phyloP scores from a whole-genome alignment of 257 asterid species.

The Voacanga thouarsii region DNA sequence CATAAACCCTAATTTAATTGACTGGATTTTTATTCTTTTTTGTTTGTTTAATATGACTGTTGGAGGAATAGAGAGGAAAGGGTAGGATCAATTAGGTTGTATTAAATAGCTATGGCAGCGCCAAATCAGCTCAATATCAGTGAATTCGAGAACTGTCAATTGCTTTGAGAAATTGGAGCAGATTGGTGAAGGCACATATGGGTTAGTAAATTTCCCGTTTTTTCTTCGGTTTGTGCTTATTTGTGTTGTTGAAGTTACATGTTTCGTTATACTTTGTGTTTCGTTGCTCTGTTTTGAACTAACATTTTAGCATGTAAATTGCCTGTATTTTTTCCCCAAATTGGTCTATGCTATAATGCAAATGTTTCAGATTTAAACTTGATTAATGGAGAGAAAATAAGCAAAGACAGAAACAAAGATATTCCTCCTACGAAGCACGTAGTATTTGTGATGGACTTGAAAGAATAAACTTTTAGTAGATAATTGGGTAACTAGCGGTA shows the following conservation, averaged over 20 bases:
- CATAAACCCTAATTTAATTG: conserved; percentile 3
- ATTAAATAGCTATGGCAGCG: conserved; percentile 62
- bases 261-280: not conserved
- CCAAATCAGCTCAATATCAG: conserved; percentile 67
- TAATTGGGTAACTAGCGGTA: not conserved
- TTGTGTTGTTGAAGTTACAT: not conserved
- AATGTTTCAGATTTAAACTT: not conserved
- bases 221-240: not conserved
- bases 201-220: conserved; percentile 36
- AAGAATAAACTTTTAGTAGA: not conserved
- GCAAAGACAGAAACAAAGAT: not conserved
- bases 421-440: not conserved
- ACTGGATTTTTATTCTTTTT: not conserved
- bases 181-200: conserved; percentile 95
- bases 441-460: not conserved
- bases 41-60: not conserved
- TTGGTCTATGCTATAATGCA: too few species aligned
- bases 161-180: conserved; percentile 93
- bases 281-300: too few species aligned
- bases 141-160: conserved; percentile 75
- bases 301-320: too few species aligned
- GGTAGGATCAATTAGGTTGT: not conserved
- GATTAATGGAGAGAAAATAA: not conserved
- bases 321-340: too few species aligned
- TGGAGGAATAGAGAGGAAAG: not conserved